Evolutionary conservation across 2,329 filamentous ascomycete species (phyloP).

Genomic region (Macrophomina tecta): DNA sequence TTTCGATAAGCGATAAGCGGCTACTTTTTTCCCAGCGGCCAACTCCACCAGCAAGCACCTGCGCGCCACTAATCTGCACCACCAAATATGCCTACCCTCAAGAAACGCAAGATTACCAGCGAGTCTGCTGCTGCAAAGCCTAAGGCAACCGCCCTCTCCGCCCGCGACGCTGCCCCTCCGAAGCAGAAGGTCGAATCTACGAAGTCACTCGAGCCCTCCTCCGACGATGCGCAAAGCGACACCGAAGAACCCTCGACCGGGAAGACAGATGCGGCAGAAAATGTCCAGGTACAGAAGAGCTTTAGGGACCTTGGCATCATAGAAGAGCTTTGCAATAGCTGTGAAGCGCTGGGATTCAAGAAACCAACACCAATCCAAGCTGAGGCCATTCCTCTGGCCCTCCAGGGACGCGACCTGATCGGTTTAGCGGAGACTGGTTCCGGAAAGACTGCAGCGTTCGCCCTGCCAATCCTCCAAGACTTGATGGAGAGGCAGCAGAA

Average conservation of each 20-base stretch:
- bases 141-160: slow-evolving; percentile 1
- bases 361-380: slow-evolving; percentile 87
- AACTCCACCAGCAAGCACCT: not conserved
- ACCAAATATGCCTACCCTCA: slow-evolving; percentile 46
- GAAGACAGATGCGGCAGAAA: slow-evolving; percentile 28
- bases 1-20: slow-evolving; percentile 15
- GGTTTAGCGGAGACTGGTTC: slow-evolving; percentile 93
- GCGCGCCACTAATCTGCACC: slow-evolving; percentile 1
- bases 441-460: slow-evolving; percentile 96
- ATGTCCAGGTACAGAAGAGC: slow-evolving; percentile 57
- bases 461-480: slow-evolving; percentile 86
- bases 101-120: slow-evolving; percentile 50
- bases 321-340: slow-evolving; percentile 87
- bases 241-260: slow-evolving; percentile 36
- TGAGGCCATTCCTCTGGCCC: slow-evolving; percentile 80
- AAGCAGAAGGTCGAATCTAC: slow-evolving; percentile 16
- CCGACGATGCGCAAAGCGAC: slow-evolving; percentile 30
- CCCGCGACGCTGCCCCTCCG: not conserved
- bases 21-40: slow-evolving; percentile 14
- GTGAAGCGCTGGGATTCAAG: slow-evolving; percentile 80
- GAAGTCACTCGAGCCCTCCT: slow-evolving; percentile 33
- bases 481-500: slow-evolving; percentile 87
- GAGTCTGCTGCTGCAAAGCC: slow-evolving; percentile 17
- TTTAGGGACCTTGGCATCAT: slow-evolving; percentile 80
- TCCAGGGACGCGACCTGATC: slow-evolving; percentile 85